Percentiles rank a stretch among this genome's conserved stretches.
phyloP scores from a whole-genome alignment of 768 basidiomycete species.

The Neoboletus subvelutipes region DNA sequence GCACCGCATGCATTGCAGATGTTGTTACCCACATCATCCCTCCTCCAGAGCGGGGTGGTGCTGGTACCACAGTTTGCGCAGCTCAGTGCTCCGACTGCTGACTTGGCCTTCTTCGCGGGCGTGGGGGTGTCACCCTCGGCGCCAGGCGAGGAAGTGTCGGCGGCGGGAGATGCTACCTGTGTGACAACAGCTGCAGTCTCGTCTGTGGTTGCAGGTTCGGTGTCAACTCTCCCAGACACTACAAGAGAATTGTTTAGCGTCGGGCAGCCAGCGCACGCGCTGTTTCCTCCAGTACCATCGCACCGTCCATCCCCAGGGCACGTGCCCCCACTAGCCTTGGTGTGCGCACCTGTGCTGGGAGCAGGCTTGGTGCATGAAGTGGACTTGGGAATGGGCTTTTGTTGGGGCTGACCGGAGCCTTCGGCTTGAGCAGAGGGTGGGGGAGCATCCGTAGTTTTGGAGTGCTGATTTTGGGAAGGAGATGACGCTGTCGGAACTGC shows the following conservation, averaged over 20 bases:
- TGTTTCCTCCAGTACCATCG: conserved; percentile 94
- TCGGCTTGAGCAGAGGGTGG: conserved; percentile 30
- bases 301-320: conserved; percentile 98
- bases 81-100: conserved; percentile 68
- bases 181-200: conserved; percentile 20
- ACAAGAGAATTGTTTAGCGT: conserved; percentile 87
- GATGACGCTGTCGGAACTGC: conserved; percentile 29
- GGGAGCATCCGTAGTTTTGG: conserved; percentile 30
- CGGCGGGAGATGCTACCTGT: conserved; percentile 29
- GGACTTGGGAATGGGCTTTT: conserved; percentile 27
- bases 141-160: conserved; percentile 36
- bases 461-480: conserved; percentile 32
- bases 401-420: conserved; percentile 24
- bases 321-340: conserved; percentile 52
- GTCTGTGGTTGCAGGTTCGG: conserved; percentile 32
- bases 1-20: conserved; percentile 94
- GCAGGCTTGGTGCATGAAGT: conserved; percentile 28
- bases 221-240: conserved; percentile 42
- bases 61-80: conserved; percentile 90
- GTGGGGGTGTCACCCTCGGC: conserved; percentile 31
- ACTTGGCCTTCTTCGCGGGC: conserved; percentile 34
- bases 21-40: conserved; percentile 89
- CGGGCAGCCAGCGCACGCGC: conserved; percentile 92
- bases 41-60: conserved; percentile 86
- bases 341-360: conserved; percentile 33